Evolutionary conservation across 768 basidiomycete genomes (phyloP).

Genomic region (Suillus americanus): DNA sequence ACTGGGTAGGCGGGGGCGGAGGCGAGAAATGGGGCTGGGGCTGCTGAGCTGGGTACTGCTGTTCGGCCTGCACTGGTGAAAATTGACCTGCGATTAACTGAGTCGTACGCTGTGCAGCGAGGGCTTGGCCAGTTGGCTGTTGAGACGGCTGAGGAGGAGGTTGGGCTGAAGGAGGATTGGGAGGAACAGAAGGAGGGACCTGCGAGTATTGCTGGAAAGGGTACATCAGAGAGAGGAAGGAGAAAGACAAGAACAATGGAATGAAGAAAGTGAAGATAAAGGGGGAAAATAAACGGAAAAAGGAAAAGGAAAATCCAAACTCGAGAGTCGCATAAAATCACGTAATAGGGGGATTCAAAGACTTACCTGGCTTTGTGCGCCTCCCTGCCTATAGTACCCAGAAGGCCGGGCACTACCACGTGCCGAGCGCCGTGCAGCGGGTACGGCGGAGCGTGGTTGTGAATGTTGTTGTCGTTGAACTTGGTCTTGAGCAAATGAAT

Average conservation of each 20-base stretch:
- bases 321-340: neutral
- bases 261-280: neutral
- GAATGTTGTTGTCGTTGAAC: slow-evolving; percentile 3
- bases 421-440: slow-evolving; percentile 18
- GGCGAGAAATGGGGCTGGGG: neutral
- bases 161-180: neutral
- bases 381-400: neutral
- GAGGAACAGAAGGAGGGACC: slow-evolving; percentile 12
- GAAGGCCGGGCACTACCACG: neutral
- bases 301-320: neutral
- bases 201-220: slow-evolving; percentile 27
- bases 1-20: neutral
- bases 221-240: slow-evolving; percentile 22
- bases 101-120: slow-evolving; percentile 16
- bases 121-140: slow-evolving; percentile 8
- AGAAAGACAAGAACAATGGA: neutral
- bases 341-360: too few relatives aligned
- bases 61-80: neutral
- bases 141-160: slow-evolving; percentile 8
- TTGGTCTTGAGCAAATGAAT: neutral
- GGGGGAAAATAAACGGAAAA: too few relatives aligned
- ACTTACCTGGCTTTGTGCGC: neutral
- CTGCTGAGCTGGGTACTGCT: neutral
- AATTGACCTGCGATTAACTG: slow-evolving; percentile 11
- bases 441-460: slow-evolving; percentile 18